phyloP scores from a whole-genome alignment of 2,329 filamentous ascomycete species.

The Arthroderma sp. region DNA sequence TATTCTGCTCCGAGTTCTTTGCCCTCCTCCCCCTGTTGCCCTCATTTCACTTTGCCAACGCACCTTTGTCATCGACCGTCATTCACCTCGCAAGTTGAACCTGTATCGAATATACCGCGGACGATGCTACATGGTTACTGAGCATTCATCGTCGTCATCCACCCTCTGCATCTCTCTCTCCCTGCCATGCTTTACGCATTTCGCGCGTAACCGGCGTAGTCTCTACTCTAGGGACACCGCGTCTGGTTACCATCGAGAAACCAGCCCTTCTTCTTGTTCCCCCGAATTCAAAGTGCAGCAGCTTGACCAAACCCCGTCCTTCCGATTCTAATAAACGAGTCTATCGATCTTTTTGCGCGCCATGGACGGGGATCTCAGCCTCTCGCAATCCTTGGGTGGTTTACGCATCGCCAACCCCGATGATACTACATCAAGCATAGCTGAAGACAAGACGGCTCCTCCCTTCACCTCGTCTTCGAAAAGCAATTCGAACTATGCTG shows the following conservation, averaged over 20 bases:
- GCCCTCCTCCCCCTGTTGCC: too few species aligned
- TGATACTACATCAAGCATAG: conserved; percentile 42
- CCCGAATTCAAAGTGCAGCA: neutral
- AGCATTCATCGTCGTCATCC: too few species aligned
- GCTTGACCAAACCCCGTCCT: neutral
- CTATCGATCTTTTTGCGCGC: neutral
- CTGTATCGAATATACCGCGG: too few species aligned
- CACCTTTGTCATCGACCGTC: too few species aligned
- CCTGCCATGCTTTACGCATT: conserved; percentile 7
- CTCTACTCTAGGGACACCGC: conserved; percentile 7
- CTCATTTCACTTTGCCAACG: too few species aligned
- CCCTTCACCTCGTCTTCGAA: neutral
- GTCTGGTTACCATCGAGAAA: conserved; percentile 5
- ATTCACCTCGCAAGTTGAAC: too few species aligned
- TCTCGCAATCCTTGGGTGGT: conserved; percentile 84
- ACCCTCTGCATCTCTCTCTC: neutral
- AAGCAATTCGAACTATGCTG: too few species aligned
- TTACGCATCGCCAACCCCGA: conserved; percentile 95
- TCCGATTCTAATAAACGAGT: neutral
- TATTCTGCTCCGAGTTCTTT: too few species aligned
- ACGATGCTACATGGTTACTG: too few species aligned
- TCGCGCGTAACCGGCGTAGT: conserved; percentile 8
- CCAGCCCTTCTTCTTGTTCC: neutral
- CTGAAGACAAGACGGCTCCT: conserved; percentile 16
- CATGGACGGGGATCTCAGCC: conserved; percentile 87